Conservation (phyloP, 1,284 basidiomycete genomes). For the Cystobasidiaceae sp. region DNA sequence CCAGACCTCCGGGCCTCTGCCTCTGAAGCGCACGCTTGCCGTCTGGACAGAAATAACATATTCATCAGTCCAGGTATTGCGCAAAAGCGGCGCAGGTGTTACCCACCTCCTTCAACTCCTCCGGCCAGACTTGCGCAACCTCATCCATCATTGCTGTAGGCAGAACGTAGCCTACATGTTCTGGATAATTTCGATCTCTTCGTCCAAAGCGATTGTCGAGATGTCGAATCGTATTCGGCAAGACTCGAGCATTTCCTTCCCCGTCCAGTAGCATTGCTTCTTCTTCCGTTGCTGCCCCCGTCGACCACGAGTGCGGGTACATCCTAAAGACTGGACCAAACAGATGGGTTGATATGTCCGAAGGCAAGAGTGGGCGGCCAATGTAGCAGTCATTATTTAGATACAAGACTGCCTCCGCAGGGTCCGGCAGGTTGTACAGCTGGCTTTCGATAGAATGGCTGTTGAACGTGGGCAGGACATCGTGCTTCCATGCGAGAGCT, state of each 20-base stretch:
- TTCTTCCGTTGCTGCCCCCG: not conserved
- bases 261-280: conserved; percentile 16
- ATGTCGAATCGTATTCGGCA: conserved; percentile 16
- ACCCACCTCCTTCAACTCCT: conserved; percentile 33
- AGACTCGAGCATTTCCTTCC: conserved; percentile 10
- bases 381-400: conserved; percentile 42
- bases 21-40: conserved; percentile 12
- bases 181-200: conserved; percentile 34
- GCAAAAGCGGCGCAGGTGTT: not conserved
- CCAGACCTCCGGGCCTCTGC: conserved; percentile 6
- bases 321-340: conserved; percentile 36
- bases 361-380: conserved; percentile 17
- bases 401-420: conserved; percentile 26
- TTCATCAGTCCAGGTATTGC: not conserved
- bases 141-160: conserved; percentile 31
- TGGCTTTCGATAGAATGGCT: conserved; percentile 40
- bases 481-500: conserved; percentile 19
- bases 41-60: conserved; percentile 4
- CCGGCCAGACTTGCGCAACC: conserved; percentile 26
- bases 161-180: conserved; percentile 34
- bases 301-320: conserved; percentile 27
- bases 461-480: conserved; percentile 35
- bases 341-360: conserved; percentile 34
- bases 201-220: conserved; percentile 33
- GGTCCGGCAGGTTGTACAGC: conserved; percentile 32